phyloP scores from a whole-genome alignment of 495 filamentous ascomycete species.

The Neurospora sp. region DNA sequence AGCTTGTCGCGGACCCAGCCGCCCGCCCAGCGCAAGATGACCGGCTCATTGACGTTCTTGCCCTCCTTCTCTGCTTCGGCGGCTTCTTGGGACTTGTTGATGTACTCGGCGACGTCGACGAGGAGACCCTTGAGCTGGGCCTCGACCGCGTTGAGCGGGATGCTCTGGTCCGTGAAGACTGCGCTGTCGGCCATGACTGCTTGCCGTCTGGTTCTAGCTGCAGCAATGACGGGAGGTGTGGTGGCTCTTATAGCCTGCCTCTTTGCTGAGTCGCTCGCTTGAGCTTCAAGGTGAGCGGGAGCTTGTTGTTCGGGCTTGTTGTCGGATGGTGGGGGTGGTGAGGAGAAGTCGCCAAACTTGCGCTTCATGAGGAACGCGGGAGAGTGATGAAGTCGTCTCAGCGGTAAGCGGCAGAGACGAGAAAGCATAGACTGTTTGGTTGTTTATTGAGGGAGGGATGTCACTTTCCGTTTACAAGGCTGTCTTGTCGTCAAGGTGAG shows the following conservation, averaged over 20 bases:
- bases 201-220: background rate
- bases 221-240: background rate
- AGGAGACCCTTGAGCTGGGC: conserved; percentile 58
- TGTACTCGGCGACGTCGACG: conserved; percentile 62
- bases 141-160: conserved; percentile 54
- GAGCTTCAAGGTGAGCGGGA: background rate
- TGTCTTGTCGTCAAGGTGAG: background rate
- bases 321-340: background rate
- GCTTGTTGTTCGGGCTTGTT: background rate
- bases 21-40: conserved; percentile 77
- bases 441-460: background rate
- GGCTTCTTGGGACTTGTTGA: conserved; percentile 33
- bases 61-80: background rate
- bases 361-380: conserved; percentile 12
- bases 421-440: conserved; percentile 1
- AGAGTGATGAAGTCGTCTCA: background rate
- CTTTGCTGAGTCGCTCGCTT: background rate
- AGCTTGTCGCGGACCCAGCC: conserved; percentile 99
- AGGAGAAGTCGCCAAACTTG: conserved; percentile 8
- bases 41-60: conserved; percentile 28
- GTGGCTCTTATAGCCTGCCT: background rate
- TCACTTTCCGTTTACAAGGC: background rate
- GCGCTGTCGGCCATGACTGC: background rate
- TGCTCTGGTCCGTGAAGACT: conserved; percentile 1
- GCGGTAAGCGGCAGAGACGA: background rate